Evolutionary conservation across 2,329 filamentous ascomycete species (phyloP).

Genomic region (Tolypocladium ophioglossoides): DNA sequence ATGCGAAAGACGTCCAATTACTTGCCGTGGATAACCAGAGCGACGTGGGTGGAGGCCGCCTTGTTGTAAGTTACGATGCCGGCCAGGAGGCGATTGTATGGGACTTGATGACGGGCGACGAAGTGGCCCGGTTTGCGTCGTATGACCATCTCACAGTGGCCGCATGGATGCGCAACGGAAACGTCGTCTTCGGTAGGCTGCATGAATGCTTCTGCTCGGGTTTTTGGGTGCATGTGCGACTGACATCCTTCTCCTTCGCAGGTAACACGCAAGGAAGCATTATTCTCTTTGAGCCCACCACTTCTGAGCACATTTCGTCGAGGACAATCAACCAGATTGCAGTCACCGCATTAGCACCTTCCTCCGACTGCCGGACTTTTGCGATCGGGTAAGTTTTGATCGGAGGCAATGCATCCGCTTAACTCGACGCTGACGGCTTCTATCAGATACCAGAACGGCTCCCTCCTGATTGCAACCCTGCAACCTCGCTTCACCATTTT

Average conservation of each 20-base stretch:
- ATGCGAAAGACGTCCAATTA: constrained; percentile 73
- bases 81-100: constrained; percentile 91
- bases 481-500: constrained; percentile 90
- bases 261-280: constrained; percentile 89
- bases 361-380: constrained; percentile 84
- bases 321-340: constrained; percentile 87
- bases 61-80: constrained; percentile 88
- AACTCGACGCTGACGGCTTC: constrained; percentile 4
- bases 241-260: constrained; percentile 22
- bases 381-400: constrained; percentile 69
- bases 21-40: constrained; percentile 87
- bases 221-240: neutral
- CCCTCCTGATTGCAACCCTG: constrained; percentile 78
- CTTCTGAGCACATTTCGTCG: constrained; percentile 83
- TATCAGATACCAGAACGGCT: constrained; percentile 82
- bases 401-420: neutral
- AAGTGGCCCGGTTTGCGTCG: constrained; percentile 83
- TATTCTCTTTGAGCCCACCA: constrained; percentile 86
- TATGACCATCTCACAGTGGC: constrained; percentile 80
- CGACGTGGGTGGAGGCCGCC: constrained; percentile 69
- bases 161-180: constrained; percentile 93
- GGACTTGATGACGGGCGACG: constrained; percentile 87
- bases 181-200: constrained; percentile 82
- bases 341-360: constrained; percentile 85
- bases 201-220: neutral